phyloP scores from a whole-genome alignment of 768 basidiomycete species.

The Xerocomus potaroensis region DNA sequence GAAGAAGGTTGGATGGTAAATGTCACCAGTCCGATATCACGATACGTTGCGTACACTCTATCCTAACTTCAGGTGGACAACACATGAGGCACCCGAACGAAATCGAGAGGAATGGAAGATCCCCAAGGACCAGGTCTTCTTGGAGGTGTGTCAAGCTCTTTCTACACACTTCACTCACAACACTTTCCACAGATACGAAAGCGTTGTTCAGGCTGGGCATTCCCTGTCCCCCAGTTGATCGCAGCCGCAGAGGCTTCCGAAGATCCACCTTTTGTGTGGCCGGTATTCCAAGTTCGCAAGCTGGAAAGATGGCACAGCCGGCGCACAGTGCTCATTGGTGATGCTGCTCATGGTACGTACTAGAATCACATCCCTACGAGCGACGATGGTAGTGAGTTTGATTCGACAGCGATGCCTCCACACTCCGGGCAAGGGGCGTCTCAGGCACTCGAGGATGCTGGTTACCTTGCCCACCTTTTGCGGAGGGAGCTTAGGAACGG shows the following conservation, averaged over 20 bases:
- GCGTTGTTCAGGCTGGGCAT: constrained; percentile 26
- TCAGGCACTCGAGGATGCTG: constrained; percentile 29
- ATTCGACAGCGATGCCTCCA: constrained; percentile 27
- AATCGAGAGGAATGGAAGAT: constrained; percentile 28
- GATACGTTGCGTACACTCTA: not conserved
- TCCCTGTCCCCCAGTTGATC: constrained; percentile 27
- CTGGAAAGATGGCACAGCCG: constrained; percentile 24
- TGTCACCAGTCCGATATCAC: not conserved
- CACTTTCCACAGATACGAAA: constrained; percentile 16
- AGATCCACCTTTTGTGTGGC: constrained; percentile 23
- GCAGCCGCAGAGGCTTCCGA: constrained; percentile 15
- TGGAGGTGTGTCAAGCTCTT: constrained; percentile 9
- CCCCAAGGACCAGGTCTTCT: constrained; percentile 17
- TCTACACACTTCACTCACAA: not conserved
- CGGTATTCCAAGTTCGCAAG: constrained; percentile 23
- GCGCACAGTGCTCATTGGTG: constrained; percentile 27
- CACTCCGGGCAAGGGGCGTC: constrained; percentile 31
- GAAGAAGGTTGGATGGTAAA: constrained; percentile 25
- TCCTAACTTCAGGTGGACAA: constrained; percentile 25
- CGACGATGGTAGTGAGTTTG: not conserved
- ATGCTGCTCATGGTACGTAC: constrained; percentile 31
- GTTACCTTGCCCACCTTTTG: constrained; percentile 28
- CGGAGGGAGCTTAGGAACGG: constrained; percentile 8
- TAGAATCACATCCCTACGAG: not conserved
- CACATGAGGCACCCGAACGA: constrained; percentile 24